Evolutionary conservation across 306 rosid species (phyloP), one percentile per base, ranked within the genome.

Genomic region (Senna siamea): DNA sequence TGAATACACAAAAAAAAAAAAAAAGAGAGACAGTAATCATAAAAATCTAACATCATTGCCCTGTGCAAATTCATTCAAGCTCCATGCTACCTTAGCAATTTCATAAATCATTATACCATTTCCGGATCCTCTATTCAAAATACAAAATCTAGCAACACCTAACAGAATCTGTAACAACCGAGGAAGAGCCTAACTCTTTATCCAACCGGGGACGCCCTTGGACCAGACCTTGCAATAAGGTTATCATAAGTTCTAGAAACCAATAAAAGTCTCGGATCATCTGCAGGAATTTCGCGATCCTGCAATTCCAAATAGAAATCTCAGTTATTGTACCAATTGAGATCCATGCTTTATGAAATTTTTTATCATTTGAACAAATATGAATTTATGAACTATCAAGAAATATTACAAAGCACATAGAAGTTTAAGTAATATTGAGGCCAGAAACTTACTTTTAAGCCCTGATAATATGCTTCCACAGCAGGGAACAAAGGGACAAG

Each of bases 261-360:
- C 60, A 69, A 58, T 22, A 81, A 0, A n/a, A 92, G 89, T 62
- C 99, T 85, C 20, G 95, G 90, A 82, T 94, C 99, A 50, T 92
- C 92, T 70, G 72, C 85, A 18, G 99, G 99, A 59, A 94, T 84
- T 76, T 89, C 85, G 1, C 96, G 93, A 6, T 73, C 83, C 99
- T 94, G 85, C 73, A 84, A 65, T 60, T 35, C 47, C 66, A 35
- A 60, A 34, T 20, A 60, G 20, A 30, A 80, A 20, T 9, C 19
- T 4, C 17, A 35, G 15, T 20, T 53, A 34, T 32, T 46, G 48
- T 56, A 40, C 34, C 28, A 26, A 65, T n/a, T 9, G n/a, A 58
- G 64, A 14, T 4, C 44, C 38, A 38, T 11, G 51, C 60, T 47
- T 52, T 5, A 18, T 22, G 56, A 22, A 26, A n/a, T 28, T 41